Base-by-base conservation (phyloP, 208 protist species). In the Acanthamoeba pearcei region DNA sequence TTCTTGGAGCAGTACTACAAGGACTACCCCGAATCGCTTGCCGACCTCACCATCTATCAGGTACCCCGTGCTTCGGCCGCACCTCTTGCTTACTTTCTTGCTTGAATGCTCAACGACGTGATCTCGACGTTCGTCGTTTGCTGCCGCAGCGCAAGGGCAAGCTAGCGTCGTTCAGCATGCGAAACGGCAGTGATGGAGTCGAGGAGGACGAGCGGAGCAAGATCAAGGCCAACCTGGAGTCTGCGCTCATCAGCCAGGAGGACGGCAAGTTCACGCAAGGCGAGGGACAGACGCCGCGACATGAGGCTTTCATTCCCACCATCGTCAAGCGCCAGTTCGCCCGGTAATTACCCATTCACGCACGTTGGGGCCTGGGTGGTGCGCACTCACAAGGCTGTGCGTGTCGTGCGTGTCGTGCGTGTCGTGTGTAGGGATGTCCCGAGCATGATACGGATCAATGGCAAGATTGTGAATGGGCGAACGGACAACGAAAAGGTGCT, bases 401-500 rank as follows among this genome's bases (percentile, higher is more conserved):
- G 46, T 49, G 46, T 46, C 46, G 46, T 27, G 13, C 10, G 46
- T 49, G 46, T 46, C 46, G 46, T 5, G 32, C 24, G 32, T 15
- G 51, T 13, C 1, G 0, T 29, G n/a, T 5, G 32, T 29, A 88
- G 80, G 80, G 80, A 88, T 29, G 80, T 88, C 51, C 80, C 80
- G 51, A 88, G 80, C 80, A 88, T 88, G 80, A 42, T 88, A 9
- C 80, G 80, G 49, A 88, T 88, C 27, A 88, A 88, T 22, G 80
- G 80, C 19, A 88, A 88, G 80, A 88, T 88, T 8, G 51, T 88
- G 12, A 88, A 88, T 24, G 80, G 80, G 15, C 80, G 80, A 8
- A 88, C 80, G 80, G 80, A 88, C 80, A 88, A 88, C 53, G 80
- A 88, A 24, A 88, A 88, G 80, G 80, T 88, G 46, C 53, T 88